Evolutionary conservation across 2,329 filamentous ascomycete genomes (phyloP), one percentile per base, ranked within the genome.

Genomic region (Beauveria sp.): DNA sequence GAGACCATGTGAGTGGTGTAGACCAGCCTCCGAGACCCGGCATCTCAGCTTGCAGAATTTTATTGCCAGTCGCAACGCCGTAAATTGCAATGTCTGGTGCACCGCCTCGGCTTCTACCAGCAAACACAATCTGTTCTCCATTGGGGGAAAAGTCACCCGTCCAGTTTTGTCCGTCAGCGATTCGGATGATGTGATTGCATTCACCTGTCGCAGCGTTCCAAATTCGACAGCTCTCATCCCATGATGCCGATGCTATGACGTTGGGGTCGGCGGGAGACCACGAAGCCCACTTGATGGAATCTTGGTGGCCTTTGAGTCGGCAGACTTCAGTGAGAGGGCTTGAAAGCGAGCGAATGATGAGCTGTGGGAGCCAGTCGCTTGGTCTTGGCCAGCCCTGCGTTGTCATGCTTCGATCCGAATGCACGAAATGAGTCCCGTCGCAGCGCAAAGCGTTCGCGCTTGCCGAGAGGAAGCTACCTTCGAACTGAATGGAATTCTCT

Each of bases 251-350:
- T 50, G 55, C 55, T 8, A 58, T 50, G 44, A 58, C 24, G 26
- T 50, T 24, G 28, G 43, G 44, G 10, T 58, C 55, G 37, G 55
- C 40, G 30, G 55, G 55, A 26, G 55, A 58, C 55, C 55, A 58
- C 44, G 55, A 24, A 40, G 55, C 55, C 55, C 55, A 58, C 30
- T 48, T 22, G 55, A 58, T 58, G 26, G 55, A 24, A 20, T 58
- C 55, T 26, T 58, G 30, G 46, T 58, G 55, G 55, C 55, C 55
- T 50, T 58, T 58, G 43, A 58, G 46, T 18, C 55, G 55, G 46
- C 44, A 41, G 14, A 58, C 55, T 30, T 58, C 55, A 6, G 28
- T 24, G 44, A 28, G 20, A 24, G 55, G 55, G 20, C 41, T 16
- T 3, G 55, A 37, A 12, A 48, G 55, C 44, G 44, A 28, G 55